phyloP scores from a whole-genome alignment of 2,329 filamentous ascomycete genomes.

The Fusarium clavum region DNA sequence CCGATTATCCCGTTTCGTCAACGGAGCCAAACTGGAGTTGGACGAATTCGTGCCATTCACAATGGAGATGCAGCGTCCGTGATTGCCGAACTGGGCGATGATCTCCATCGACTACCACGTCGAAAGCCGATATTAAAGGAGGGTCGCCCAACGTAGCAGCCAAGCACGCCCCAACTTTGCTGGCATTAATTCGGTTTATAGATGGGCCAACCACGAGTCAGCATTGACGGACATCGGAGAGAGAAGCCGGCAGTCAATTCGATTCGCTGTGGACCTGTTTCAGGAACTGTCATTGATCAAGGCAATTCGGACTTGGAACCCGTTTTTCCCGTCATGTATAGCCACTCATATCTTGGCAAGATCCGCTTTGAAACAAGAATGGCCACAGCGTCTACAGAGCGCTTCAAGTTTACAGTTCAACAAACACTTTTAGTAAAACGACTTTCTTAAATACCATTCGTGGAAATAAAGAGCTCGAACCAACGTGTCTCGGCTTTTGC shows the following conservation, averaged over 20 bases:
- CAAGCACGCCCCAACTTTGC: constrained; percentile 15
- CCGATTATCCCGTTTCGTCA: constrained; percentile 20
- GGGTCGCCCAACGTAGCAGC: constrained; percentile 7
- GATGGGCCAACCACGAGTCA: constrained; percentile 1
- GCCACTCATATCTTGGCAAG: constrained; percentile 13
- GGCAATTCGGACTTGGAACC: constrained; percentile 12
- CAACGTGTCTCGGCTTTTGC: constrained; percentile 9
- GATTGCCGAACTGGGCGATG: constrained; percentile 13
- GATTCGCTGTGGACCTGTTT: constrained; percentile 23
- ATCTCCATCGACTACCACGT: constrained; percentile 13
- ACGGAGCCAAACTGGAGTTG: constrained; percentile 31
- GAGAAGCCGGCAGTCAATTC: constrained; percentile 25
- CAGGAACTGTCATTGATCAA: constrained; percentile 12
- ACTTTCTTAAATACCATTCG: constrained; percentile 1
- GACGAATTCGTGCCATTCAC: constrained; percentile 22
- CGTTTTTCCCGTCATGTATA: constrained; percentile 17
- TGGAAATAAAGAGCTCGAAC: constrained; percentile 15
- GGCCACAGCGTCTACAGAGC: neutral
- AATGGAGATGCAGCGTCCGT: constrained; percentile 34
- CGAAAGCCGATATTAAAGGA: constrained; percentile 25
- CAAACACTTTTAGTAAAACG: neutral
- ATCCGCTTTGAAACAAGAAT: constrained; percentile 19
- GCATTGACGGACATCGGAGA: constrained; percentile 19
- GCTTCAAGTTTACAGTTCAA: constrained; percentile 11
- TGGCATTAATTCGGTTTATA: constrained; percentile 11